Percentiles rank a stretch among this genome's conserved stretches.
Conservation (phyloP, 108 stramenopile genomes). For the Cyclotella baltica region DNA sequence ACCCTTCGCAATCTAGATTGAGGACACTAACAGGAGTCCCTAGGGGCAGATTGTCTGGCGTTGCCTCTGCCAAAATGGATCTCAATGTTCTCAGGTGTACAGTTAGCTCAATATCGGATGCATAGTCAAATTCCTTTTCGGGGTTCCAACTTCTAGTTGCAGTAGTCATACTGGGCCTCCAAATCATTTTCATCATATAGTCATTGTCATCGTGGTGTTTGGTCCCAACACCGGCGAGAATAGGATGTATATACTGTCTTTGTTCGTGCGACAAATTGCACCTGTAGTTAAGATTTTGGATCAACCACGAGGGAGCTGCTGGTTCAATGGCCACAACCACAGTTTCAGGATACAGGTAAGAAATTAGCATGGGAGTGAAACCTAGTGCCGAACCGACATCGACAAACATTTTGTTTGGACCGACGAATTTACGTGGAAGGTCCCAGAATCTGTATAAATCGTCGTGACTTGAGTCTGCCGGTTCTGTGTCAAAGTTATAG, state of each 20-base stretch:
- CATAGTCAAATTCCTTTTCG: conserved; percentile 48
- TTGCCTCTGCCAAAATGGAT: conserved; percentile 75
- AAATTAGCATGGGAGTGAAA: conserved; percentile 68
- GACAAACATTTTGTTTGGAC: conserved; percentile 75
- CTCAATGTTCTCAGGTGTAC: conserved; percentile 68
- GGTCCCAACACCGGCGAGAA: conserved; percentile 76
- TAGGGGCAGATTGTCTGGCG: conserved; percentile 53
- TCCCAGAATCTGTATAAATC: conserved; percentile 53
- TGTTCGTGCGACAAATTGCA: conserved; percentile 71
- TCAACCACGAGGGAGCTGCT: conserved; percentile 79
- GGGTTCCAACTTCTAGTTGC: conserved; percentile 77
- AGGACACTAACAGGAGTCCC: conserved; percentile 72
- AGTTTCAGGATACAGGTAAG: conserved; percentile 69
- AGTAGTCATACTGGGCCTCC: conserved; percentile 72
- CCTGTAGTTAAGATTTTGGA: conserved; percentile 76
- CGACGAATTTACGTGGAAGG: conserved; percentile 57
- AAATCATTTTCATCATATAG: conserved; percentile 76
- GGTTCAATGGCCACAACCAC: conserved; percentile 79
- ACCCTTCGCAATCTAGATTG: conserved; percentile 83
- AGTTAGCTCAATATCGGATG: conserved; percentile 63
- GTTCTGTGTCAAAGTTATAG: conserved; percentile 59
- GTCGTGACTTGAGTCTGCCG: conserved; percentile 44
- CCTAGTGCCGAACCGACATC: conserved; percentile 81
- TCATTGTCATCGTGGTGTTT: conserved; percentile 71
- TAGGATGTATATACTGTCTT: conserved; percentile 56